Evolutionary conservation across 2,329 filamentous ascomycete species (phyloP).

Genomic region (Colletotrichum karsti): DNA sequence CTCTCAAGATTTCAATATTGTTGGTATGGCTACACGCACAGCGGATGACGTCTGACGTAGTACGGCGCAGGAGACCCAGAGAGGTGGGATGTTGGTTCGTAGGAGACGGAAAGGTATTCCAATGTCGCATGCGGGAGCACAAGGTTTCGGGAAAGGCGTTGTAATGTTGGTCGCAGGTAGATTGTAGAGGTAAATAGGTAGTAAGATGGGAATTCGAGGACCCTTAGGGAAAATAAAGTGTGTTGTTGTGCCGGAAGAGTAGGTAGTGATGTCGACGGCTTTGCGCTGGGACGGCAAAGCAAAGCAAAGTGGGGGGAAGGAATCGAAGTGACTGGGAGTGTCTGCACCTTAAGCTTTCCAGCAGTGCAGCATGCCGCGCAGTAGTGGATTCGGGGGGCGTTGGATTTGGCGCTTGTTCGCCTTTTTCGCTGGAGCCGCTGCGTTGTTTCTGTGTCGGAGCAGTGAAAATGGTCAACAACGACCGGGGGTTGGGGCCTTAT

Average conservation of each 20-base stretch:
- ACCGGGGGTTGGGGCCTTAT: conserved; percentile 10
- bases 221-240: not conserved
- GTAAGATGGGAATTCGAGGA: not conserved
- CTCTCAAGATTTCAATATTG: not conserved
- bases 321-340: not conserved
- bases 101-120: not conserved
- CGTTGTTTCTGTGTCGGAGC: conserved; percentile 14
- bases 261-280: conserved; percentile 16
- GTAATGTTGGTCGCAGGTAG: not conserved
- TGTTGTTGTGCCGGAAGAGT: conserved; percentile 5
- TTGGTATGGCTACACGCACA: conserved; percentile 16
- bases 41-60: conserved; percentile 23
- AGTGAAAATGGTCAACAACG: not conserved
- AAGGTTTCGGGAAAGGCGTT: not conserved
- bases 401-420: conserved; percentile 9
- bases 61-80: conserved; percentile 4
- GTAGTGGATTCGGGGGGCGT: conserved; percentile 12
- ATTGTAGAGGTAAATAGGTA: not conserved
- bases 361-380: not conserved
- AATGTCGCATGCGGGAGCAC: not conserved
- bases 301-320: not conserved
- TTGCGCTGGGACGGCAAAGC: conserved; percentile 7
- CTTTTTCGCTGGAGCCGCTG: conserved; percentile 13
- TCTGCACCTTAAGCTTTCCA: conserved; percentile 24
- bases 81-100: not conserved